Evolutionary conservation across 148 eudicot species (phyloP), one percentile per base, ranked within the genome.

Genomic region (Limonium bicolor): DNA sequence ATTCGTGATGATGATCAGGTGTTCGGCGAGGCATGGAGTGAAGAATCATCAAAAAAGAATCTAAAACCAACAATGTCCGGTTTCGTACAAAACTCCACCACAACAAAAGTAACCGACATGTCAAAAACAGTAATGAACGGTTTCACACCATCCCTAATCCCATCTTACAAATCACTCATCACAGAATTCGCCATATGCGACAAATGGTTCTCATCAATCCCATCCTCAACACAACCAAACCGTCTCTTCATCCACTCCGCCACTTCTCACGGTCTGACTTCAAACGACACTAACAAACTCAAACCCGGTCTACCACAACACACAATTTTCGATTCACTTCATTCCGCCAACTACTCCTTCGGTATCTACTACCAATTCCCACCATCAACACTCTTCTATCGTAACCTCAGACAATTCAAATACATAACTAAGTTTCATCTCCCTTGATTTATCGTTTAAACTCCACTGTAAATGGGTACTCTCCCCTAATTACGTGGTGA

Each of bases 141-240:
- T 27, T 76, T 83, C 63, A 70, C 54, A 14, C 94, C 94, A 11
- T 84, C 72, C 11, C 25, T 36, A 11, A 57, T 79, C 7, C 81
- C 88, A 4, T 72, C 79, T 31, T 79, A 60, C 62, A 76, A 61
- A 51, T 83, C 75, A 52, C 51, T 83, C 37, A 74, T 78, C 12
- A 16, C 63, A 30, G 74, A 83, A 46, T 83, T 83, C 50, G 94
- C 78, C 0, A 81, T 84, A 13, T 84, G 94, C 28, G 94, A 84
- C 25, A 55, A 51, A 26, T 62, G 67, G 67, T 55, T 55, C 50
- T 39, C 67, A 33, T 55, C 67, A 0, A n/a, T 53, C 2, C 67
- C 67, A 8, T 56, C 57, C 2, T 48, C 57, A 5, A 63, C 67
- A 16, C 67, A 63, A 31, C 67, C 67, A 1, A 63, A 63, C 28